A percentile compares a stretch with the other conserved stretches of the same genome.
Conservation (phyloP, 1,139 yeast species). For the Geotrichum restrictum region DNA sequence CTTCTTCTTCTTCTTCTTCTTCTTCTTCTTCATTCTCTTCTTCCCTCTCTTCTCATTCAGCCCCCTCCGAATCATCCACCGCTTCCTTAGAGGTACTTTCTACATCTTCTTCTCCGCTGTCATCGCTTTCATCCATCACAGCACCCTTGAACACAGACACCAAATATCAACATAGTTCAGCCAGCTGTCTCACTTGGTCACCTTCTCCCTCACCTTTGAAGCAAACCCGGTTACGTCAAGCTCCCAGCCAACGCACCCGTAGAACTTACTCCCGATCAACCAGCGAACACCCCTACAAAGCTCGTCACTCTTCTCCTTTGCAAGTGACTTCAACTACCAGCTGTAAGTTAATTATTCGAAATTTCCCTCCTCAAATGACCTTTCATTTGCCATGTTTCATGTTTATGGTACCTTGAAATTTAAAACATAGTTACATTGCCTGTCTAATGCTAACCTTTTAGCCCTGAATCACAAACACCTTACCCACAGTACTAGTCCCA, state of each 20-base stretch:
- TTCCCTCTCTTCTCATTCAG: background rate
- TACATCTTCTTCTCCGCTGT: background rate
- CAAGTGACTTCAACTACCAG: background rate
- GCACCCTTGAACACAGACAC: background rate
- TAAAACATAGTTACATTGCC: conserved; percentile 2
- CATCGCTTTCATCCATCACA: background rate
- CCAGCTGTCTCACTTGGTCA: too few relatives aligned
- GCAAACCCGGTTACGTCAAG: too few relatives aligned
- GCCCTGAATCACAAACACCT: background rate
- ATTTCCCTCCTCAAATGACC: background rate
- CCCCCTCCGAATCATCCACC: background rate
- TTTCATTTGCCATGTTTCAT: background rate
- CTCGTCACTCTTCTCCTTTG: background rate
- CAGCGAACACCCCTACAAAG: background rate
- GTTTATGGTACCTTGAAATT: background rate
- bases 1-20: background rate
- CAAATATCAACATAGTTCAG: too few relatives aligned
- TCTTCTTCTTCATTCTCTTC: background rate
- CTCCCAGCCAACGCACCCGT: too few relatives aligned
- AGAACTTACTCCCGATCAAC: background rate
- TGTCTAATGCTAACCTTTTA: conserved; percentile 2
- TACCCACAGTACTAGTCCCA: background rate
- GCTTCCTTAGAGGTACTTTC: background rate
- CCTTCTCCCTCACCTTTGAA: too few relatives aligned
- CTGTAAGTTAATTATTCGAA: background rate